These are phyloP conservation scores for Sarocladiaceae sp. DNA, from an alignment of 2,329 filamentous ascomycete species.

Conservation along the genomic window DNA sequence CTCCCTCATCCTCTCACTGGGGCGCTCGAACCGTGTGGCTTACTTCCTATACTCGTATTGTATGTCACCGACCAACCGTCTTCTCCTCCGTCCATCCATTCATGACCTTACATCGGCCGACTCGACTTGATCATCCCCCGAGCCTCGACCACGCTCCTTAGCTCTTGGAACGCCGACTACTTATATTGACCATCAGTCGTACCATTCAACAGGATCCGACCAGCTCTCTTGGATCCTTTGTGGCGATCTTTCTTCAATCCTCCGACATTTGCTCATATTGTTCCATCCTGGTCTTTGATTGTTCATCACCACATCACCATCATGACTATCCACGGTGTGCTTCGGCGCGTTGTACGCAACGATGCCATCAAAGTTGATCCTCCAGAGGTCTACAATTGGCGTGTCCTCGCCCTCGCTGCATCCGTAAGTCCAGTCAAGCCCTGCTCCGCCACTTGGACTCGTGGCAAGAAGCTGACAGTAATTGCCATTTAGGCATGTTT, in stretches of 20 bases:
- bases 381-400: constrained; percentile 66
- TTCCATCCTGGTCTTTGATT: too few relatives aligned
- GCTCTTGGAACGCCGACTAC: neutral
- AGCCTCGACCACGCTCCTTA: neutral
- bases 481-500: constrained; percentile 5
- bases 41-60: neutral
- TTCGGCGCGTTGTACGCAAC: constrained; percentile 41
- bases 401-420: constrained; percentile 59
- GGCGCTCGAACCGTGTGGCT: neutral
- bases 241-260: neutral
- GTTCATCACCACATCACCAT: neutral
- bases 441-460: neutral
- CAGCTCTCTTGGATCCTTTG: neutral
- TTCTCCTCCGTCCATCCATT: neutral
- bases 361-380: constrained; percentile 65
- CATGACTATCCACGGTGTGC: constrained; percentile 18
- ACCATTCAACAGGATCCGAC: neutral
- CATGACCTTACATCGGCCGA: neutral
- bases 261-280: too few relatives aligned
- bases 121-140: neutral
- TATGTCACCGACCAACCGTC: neutral
- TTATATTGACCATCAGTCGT: neutral
- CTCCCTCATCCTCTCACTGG: neutral
- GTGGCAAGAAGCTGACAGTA: neutral
- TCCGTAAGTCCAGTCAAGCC: constrained; percentile 35